A percentile compares a stretch with the other conserved stretches of the same genome.
phyloP scores from a whole-genome alignment of 495 filamentous ascomycete species.

The Baudoinia panamericana region DNA sequence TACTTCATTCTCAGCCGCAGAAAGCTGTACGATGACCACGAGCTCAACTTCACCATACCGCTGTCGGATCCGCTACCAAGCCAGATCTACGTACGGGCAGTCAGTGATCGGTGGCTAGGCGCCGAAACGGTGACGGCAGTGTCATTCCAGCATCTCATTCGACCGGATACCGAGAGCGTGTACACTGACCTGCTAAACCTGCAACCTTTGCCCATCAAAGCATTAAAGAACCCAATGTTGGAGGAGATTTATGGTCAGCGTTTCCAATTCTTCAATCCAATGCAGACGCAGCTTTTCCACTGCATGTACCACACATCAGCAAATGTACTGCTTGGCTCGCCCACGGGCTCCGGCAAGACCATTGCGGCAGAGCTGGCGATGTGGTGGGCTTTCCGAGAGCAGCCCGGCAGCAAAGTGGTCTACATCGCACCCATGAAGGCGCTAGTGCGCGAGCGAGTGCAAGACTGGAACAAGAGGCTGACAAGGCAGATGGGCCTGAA shows the following conservation, averaged over 20 bases:
- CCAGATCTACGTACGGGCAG: slow-evolving; percentile 88
- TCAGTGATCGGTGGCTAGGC: slow-evolving; percentile 92
- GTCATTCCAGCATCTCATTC: slow-evolving; percentile 94
- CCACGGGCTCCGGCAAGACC: slow-evolving; percentile 94
- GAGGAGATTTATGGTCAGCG: slow-evolving; percentile 79
- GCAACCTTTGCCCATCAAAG: slow-evolving; percentile 76
- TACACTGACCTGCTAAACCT: slow-evolving; percentile 90
- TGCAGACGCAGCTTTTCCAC: slow-evolving; percentile 98
- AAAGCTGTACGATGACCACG: slow-evolving; percentile 87
- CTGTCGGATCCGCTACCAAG: slow-evolving; percentile 81
- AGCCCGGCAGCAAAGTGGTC: slow-evolving; percentile 91
- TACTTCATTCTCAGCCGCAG: slow-evolving; percentile 82
- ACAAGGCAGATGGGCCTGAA: slow-evolving; percentile 73
- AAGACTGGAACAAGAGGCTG: slow-evolving; percentile 85
- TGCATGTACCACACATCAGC: slow-evolving; percentile 79
- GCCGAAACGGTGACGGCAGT: slow-evolving; percentile 92
- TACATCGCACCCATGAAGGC: slow-evolving; percentile 99
- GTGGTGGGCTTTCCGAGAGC: slow-evolving; percentile 99
- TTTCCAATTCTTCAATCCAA: slow-evolving; percentile 95
- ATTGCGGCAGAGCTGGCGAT: slow-evolving; percentile 94
- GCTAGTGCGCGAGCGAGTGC: slow-evolving; percentile 87
- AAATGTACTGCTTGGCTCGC: slow-evolving; percentile 92
- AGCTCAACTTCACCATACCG: slow-evolving; percentile 95
- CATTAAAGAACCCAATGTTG: slow-evolving; percentile 72
- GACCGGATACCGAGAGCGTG: slow-evolving; percentile 91